Conservation (phyloP, 2,329 filamentous ascomycete genomes). For the Pseudofabraea citricarpa region DNA sequence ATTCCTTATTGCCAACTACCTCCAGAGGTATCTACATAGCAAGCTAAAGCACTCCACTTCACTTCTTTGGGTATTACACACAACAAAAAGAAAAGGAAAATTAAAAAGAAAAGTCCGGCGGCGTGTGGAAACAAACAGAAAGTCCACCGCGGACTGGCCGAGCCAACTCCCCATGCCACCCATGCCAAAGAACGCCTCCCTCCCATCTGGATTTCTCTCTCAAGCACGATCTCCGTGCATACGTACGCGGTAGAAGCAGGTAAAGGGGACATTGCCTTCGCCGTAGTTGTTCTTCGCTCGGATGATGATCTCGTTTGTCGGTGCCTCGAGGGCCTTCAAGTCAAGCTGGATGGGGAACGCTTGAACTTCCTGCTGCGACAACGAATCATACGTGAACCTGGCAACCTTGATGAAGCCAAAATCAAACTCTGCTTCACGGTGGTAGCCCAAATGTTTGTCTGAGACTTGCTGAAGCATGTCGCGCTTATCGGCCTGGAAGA, state of each 20-base stretch:
- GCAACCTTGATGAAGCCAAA: slow-evolving; percentile 52
- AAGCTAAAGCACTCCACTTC: too few relatives aligned
- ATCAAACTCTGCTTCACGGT: slow-evolving; percentile 25
- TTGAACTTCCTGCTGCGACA: slow-evolving; percentile 37
- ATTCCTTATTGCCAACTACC: too few relatives aligned
- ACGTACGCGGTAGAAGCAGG: slow-evolving; percentile 61
- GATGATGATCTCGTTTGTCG: slow-evolving; percentile 48
- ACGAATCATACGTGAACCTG: slow-evolving; percentile 47
- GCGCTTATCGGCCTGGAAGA: slow-evolving; percentile 40
- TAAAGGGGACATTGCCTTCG: slow-evolving; percentile 42
- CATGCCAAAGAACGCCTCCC: too few relatives aligned
- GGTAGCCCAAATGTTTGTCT: slow-evolving; percentile 32
- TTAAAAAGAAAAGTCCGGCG: too few relatives aligned
- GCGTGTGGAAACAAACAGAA: too few relatives aligned
- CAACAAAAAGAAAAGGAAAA: too few relatives aligned
- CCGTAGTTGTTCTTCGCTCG: slow-evolving; percentile 56
- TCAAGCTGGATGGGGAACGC: slow-evolving; percentile 49
- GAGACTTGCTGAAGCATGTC: slow-evolving; percentile 28
- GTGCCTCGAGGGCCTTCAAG: slow-evolving; percentile 37
- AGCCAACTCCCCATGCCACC: too few relatives aligned
- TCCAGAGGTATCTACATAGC: too few relatives aligned
- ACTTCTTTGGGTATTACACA: too few relatives aligned
- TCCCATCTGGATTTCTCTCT: too few relatives aligned
- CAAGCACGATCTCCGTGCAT: too few relatives aligned
- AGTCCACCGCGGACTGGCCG: too few relatives aligned